Evolutionary conservation across 768 basidiomycete genomes (phyloP).

Genomic region (Trametes cubensis): DNA sequence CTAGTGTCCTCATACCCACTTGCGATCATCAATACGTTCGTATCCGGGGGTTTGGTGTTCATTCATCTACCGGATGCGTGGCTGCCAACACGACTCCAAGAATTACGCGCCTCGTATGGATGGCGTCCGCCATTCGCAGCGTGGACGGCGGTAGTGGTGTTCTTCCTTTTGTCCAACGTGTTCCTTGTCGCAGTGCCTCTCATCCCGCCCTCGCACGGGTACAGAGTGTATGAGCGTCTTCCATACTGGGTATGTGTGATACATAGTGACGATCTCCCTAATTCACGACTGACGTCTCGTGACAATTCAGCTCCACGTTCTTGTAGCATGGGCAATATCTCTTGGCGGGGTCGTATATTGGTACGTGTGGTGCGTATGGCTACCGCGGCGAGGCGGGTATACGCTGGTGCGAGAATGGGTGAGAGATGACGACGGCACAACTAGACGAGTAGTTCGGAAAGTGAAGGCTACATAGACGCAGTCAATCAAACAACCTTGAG

Average conservation of each 20-base stretch:
- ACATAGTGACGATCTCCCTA: not conserved
- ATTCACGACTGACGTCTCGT: not conserved
- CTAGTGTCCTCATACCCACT: conserved; percentile 61
- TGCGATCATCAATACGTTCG: conserved; percentile 58
- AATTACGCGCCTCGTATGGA: conserved; percentile 31
- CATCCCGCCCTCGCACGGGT: conserved; percentile 58
- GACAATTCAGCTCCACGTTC: conserved; percentile 33
- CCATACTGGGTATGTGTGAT: conserved; percentile 63
- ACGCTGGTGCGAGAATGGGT: conserved; percentile 31
- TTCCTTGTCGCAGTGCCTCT: conserved; percentile 66
- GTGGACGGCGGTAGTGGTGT: conserved; percentile 47
- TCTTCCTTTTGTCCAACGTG: conserved; percentile 67
- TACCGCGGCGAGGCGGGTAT: conserved; percentile 35
- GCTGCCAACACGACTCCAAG: conserved; percentile 4
- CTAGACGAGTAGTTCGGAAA: conserved; percentile 54
- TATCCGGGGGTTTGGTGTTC: conserved; percentile 65
- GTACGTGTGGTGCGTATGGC: conserved; percentile 34
- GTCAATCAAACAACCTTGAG: not conserved
- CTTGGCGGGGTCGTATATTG: conserved; percentile 36
- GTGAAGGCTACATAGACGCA: conserved; percentile 27
- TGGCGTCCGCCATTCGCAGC: conserved; percentile 73
- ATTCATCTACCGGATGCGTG: conserved; percentile 47
- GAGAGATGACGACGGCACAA: conserved; percentile 50
- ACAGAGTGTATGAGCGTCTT: conserved; percentile 54
- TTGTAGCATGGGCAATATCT: conserved; percentile 32